These are phyloP conservation scores for Exserohilum rostratum DNA, from an alignment of 2,329 filamentous ascomycete genomes.

Conservation along the genomic window DNA sequence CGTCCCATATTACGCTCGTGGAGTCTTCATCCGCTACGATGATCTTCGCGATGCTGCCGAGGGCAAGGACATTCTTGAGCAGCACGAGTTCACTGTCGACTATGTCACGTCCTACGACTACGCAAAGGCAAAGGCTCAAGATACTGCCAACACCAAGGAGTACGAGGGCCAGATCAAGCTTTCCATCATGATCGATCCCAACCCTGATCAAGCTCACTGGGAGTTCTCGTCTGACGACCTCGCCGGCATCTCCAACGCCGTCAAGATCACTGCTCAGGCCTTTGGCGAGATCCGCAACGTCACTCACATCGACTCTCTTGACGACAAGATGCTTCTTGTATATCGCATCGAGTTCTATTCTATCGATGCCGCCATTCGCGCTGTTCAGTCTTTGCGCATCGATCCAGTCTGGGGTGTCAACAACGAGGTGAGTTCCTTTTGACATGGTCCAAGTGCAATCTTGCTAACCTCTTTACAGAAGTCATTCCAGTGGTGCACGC, in stretches of 20 bases:
- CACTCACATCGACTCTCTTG: conserved; percentile 25
- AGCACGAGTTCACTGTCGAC: conserved; percentile 26
- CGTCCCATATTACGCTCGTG: conserved; percentile 28
- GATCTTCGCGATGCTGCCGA: conserved; percentile 44
- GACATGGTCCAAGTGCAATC: not conserved
- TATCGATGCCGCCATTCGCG: conserved; percentile 35
- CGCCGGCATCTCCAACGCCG: conserved; percentile 13
- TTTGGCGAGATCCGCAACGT: conserved; percentile 29
- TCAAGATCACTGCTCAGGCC: conserved; percentile 19
- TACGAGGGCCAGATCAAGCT: conserved; percentile 44
- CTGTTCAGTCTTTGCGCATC: conserved; percentile 23
- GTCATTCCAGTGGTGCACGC: conserved; percentile 27
- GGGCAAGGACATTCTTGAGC: conserved; percentile 30
- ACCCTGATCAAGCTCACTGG: conserved; percentile 16
- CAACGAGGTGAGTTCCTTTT: conserved; percentile 20
- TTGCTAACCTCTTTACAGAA: conserved; percentile 30
- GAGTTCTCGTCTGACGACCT: conserved; percentile 26
- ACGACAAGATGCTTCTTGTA: conserved; percentile 20
- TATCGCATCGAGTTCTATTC: conserved; percentile 44
- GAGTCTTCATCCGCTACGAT: conserved; percentile 48
- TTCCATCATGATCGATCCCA: conserved; percentile 22
- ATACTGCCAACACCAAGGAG: conserved; percentile 29
- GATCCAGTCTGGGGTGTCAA: conserved; percentile 19
- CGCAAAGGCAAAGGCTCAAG: conserved; percentile 32
- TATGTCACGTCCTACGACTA: conserved; percentile 34